Conservation (phyloP, 371 early-diverging fungal species). For the Apophysomyces trapeziformis region DNA sequence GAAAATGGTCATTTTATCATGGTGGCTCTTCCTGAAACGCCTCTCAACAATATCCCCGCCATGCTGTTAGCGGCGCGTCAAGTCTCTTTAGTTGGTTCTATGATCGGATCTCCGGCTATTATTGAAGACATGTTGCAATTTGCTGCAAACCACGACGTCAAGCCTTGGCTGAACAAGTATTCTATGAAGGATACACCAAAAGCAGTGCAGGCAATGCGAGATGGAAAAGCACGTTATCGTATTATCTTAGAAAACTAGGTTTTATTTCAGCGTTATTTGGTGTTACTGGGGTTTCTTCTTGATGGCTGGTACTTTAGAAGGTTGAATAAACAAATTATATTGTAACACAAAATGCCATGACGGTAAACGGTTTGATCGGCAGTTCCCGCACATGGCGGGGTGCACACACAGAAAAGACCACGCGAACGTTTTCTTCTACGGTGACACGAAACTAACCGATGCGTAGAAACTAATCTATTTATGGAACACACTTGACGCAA, state of each 20-base stretch:
- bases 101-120: slow-evolving; percentile 64
- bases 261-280: too few species aligned
- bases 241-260: slow-evolving; percentile 57
- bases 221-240: slow-evolving; percentile 71
- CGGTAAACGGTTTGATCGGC: too few species aligned
- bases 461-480: too few species aligned
- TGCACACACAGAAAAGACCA: too few species aligned
- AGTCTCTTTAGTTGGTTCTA: slow-evolving; percentile 63
- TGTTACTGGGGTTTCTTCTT: too few species aligned
- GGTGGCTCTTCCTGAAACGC: slow-evolving; percentile 63
- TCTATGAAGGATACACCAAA: slow-evolving; percentile 65
- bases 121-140: slow-evolving; percentile 73
- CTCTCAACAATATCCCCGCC: slow-evolving; percentile 40
- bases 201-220: slow-evolving; percentile 61
- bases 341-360: too few species aligned
- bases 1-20: slow-evolving; percentile 57
- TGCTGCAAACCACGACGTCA: slow-evolving; percentile 65
- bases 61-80: slow-evolving; percentile 40
- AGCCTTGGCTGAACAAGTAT: slow-evolving; percentile 69
- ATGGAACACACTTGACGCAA: too few species aligned
- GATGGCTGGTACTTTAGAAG: too few species aligned
- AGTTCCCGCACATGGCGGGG: too few species aligned
- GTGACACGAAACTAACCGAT: too few species aligned
- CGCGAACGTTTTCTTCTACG: too few species aligned
- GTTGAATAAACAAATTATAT: too few species aligned